Percentiles rank a stretch among this genome's conserved stretches.
Conservation (phyloP, 768 basidiomycete genomes). For the Mycena indigotica region DNA sequence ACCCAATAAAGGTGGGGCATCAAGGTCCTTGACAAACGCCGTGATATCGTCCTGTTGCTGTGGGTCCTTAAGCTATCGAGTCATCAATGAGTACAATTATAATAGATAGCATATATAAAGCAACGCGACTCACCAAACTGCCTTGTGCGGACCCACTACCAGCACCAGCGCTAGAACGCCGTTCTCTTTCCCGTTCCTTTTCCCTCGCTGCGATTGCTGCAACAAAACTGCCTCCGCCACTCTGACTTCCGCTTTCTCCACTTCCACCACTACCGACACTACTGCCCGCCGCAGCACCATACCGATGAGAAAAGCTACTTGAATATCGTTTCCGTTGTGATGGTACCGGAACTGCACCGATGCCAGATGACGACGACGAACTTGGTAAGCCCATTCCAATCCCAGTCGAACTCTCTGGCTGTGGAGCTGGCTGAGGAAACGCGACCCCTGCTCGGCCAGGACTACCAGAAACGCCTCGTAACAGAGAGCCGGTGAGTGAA, state of each 20-base stretch:
- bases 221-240: constrained; percentile 38
- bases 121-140: constrained; percentile 14
- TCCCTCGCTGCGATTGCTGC: constrained; percentile 7
- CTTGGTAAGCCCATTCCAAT: neutral
- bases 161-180: neutral
- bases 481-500: constrained; percentile 14
- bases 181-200: neutral
- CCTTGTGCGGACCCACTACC: constrained; percentile 8
- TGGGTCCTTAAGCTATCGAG: constrained; percentile 9
- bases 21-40: constrained; percentile 76
- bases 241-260: constrained; percentile 33
- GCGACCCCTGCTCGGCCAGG: constrained; percentile 13
- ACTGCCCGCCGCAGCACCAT: constrained; percentile 41
- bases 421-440: constrained; percentile 13
- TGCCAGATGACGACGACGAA: constrained; percentile 9
- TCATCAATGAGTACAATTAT: neutral
- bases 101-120: neutral
- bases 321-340: constrained; percentile 64
- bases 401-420: neutral
- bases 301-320: constrained; percentile 77
- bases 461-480: constrained; percentile 17
- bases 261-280: constrained; percentile 42
- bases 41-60: constrained; percentile 63
- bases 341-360: constrained; percentile 21
- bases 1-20: constrained; percentile 63